These are phyloP conservation scores for Yarrowia sp. DNA, from an alignment of 805 yeast genomes.

Conservation along the genomic window DNA sequence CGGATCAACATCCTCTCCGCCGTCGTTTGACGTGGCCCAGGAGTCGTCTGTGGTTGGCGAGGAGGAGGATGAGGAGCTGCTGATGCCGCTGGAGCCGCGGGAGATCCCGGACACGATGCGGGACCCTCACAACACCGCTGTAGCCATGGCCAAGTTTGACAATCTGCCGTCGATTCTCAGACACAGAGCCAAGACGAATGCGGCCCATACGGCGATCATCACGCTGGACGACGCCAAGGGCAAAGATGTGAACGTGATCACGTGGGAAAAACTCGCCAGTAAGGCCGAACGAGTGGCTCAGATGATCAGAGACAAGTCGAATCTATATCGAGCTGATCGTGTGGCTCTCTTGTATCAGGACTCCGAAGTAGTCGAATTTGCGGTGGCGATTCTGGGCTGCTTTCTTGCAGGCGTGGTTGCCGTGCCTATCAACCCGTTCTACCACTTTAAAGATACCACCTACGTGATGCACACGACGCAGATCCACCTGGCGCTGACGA, in stretches of 20 bases:
- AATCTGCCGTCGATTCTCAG: conserved; percentile 75
- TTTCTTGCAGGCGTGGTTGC: conserved; percentile 94
- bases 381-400: conserved; percentile 87
- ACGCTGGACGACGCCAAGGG: conserved; percentile 74
- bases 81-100: conserved; percentile 70
- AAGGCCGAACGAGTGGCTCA: conserved; percentile 89
- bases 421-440: conserved; percentile 84
- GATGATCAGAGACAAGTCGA: conserved; percentile 73
- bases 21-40: conserved; percentile 36
- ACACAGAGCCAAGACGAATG: conserved; percentile 70
- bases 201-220: conserved; percentile 72
- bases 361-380: conserved; percentile 82
- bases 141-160: conserved; percentile 54
- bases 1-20: conserved; percentile 39
- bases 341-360: conserved; percentile 85
- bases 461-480: conserved; percentile 76
- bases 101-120: conserved; percentile 52
- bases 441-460: conserved; percentile 70
- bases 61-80: conserved; percentile 50
- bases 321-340: conserved; percentile 79
- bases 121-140: conserved; percentile 51
- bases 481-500: conserved; percentile 77
- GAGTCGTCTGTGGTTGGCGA: not conserved
- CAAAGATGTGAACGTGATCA: conserved; percentile 73
- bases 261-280: conserved; percentile 88